Evolutionary conservation across 140 eudicot genomes (phyloP).

Genomic region (Bidens hawaiensis): DNA sequence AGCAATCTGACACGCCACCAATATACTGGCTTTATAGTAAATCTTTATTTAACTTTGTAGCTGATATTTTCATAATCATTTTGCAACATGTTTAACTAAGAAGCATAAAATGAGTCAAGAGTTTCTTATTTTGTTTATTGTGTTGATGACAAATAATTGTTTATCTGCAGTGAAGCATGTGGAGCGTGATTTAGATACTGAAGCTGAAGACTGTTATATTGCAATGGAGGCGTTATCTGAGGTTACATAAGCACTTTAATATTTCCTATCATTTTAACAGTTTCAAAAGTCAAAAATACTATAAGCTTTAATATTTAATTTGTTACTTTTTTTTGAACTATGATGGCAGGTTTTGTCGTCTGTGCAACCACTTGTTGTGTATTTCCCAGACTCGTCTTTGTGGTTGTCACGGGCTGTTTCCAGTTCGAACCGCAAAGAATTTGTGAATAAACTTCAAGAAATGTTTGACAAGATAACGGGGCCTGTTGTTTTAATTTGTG

Average conservation of each 20-base stretch:
- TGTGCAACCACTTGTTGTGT: constrained; percentile 84
- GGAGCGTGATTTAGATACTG: constrained; percentile 79
- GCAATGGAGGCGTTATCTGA: constrained; percentile 86
- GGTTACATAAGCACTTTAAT: constrained; percentile 34
- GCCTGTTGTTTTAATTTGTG: constrained; percentile 89
- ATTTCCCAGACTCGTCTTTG: constrained; percentile 87
- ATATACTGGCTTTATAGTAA: constrained; percentile 79
- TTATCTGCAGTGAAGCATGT: constrained; percentile 58
- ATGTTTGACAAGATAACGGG: constrained; percentile 89
- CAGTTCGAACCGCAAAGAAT: constrained; percentile 75
- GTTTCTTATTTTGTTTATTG: not conserved
- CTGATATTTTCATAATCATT: not conserved
- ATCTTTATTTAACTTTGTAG: not conserved
- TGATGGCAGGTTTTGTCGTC: constrained; percentile 63
- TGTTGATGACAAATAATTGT: not conserved
- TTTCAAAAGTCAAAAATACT: not conserved
- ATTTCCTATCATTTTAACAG: not conserved
- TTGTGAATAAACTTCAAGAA: constrained; percentile 67
- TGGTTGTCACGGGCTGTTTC: constrained; percentile 90
- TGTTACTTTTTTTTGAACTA: not conserved
- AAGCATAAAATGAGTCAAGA: not conserved
- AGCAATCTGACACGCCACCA: constrained; percentile 40
- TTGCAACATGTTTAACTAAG: not conserved
- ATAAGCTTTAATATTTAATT: not conserved
- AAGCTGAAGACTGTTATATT: constrained; percentile 68